phyloP scores from a whole-genome alignment of 2,329 filamentous ascomycete species.

The Clonostachys byssicola region DNA sequence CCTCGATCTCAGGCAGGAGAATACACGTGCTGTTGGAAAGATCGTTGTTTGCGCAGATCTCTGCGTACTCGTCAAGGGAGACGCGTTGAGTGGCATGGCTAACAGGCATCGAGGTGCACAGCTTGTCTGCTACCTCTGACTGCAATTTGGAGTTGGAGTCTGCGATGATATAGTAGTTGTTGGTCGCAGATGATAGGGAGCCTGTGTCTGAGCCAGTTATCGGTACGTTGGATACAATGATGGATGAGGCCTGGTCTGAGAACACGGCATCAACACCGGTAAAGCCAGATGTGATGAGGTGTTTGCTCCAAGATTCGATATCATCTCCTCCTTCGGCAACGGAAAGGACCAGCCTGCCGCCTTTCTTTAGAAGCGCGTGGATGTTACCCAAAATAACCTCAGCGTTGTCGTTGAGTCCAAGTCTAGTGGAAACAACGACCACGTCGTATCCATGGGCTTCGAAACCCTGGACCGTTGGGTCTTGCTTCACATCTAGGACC shows the following conservation, averaged over 20 bases:
- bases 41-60: no score
- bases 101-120: no score
- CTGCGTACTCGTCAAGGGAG: no score
- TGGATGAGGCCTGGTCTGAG: not conserved
- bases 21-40: no score
- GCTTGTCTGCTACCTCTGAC: no score
- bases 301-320: slow-evolving; percentile 14
- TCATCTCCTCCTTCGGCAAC: no score
- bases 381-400: slow-evolving; percentile 12
- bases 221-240: not conserved
- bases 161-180: not conserved
- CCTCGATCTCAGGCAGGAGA: no score
- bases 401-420: slow-evolving; percentile 17
- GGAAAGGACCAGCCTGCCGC: slow-evolving; percentile 11
- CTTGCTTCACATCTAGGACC: slow-evolving; percentile 22
- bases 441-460: slow-evolving; percentile 16
- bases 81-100: no score
- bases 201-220: not conserved
- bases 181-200: not conserved
- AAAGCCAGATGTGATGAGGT: slow-evolving; percentile 18
- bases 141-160: no score
- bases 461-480: slow-evolving; percentile 19
- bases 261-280: not conserved
- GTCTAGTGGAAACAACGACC: slow-evolving; percentile 17
- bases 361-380: slow-evolving; percentile 12